phyloP scores from a whole-genome alignment of 2,329 filamentous ascomycete species.

The Fusarium goolgardi region DNA sequence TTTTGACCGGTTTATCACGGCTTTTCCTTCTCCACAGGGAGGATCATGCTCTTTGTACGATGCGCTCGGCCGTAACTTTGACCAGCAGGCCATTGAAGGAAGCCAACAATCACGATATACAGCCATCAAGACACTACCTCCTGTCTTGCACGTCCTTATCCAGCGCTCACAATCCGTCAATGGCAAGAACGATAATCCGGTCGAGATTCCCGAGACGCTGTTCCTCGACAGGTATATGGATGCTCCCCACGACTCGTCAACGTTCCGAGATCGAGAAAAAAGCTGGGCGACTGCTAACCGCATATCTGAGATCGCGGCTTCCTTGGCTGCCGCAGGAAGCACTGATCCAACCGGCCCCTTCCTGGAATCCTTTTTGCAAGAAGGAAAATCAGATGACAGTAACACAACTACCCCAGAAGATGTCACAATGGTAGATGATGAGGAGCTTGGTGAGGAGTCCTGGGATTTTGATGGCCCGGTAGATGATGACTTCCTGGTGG shows the following conservation, averaged over 20 bases:
- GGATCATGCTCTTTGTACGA: slow-evolving; percentile 76
- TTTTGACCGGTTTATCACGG: slow-evolving; percentile 72
- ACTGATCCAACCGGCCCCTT: slow-evolving; percentile 46
- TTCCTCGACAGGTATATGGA: slow-evolving; percentile 92
- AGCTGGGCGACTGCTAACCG: slow-evolving; percentile 80
- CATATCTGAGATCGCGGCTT: slow-evolving; percentile 65
- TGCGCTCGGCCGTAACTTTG: slow-evolving; percentile 87
- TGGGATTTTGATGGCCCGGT: slow-evolving; percentile 56
- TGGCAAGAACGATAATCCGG: slow-evolving; percentile 79
- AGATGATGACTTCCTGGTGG: slow-evolving; percentile 52
- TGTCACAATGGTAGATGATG: slow-evolving; percentile 6
- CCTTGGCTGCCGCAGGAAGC: slow-evolving; percentile 45
- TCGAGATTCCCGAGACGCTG: slow-evolving; percentile 82
- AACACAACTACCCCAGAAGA: slow-evolving; percentile 1
- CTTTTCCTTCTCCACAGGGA: slow-evolving; percentile 64
- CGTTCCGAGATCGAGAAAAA: slow-evolving; percentile 73
- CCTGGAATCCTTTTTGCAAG: slow-evolving; percentile 42
- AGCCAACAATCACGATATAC: slow-evolving; percentile 72
- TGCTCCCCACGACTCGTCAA: slow-evolving; percentile 66
- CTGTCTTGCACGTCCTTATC: slow-evolving; percentile 89
- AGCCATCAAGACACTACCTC: slow-evolving; percentile 80
- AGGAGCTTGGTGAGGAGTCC: slow-evolving; percentile 41
- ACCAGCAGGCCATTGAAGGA: slow-evolving; percentile 78
- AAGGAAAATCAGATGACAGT: not conserved
- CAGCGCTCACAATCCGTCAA: slow-evolving; percentile 82